Percentiles rank a stretch among this genome's conserved stretches.
phyloP scores from a whole-genome alignment of 2,329 filamentous ascomycete species.

The Fusarium avenaceum region DNA sequence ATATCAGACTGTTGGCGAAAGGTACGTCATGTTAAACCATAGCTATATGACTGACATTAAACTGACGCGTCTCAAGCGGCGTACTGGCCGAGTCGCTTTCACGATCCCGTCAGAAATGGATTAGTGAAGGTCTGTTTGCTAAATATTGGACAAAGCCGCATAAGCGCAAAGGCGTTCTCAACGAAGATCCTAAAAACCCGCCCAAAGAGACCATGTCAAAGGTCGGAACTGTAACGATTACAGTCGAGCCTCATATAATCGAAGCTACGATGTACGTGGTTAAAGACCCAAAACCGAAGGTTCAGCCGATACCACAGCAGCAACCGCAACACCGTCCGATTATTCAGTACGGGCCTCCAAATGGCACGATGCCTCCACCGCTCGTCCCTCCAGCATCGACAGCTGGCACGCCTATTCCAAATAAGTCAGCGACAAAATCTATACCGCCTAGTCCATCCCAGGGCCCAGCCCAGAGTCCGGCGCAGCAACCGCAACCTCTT shows the following conservation, averaged over 20 bases:
- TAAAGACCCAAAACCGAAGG: slow-evolving; percentile 70
- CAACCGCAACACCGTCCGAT: slow-evolving; percentile 63
- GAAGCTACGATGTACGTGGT: slow-evolving; percentile 81
- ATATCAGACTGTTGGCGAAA: slow-evolving; percentile 81
- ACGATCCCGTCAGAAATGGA: slow-evolving; percentile 80
- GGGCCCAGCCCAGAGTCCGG: slow-evolving; percentile 34
- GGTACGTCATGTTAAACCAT: slow-evolving; percentile 58
- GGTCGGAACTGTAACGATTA: slow-evolving; percentile 79
- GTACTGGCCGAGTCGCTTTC: slow-evolving; percentile 80
- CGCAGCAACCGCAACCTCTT: slow-evolving; percentile 35
- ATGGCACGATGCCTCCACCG: slow-evolving; percentile 71
- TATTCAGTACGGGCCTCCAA: slow-evolving; percentile 75
- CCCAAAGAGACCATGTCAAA: slow-evolving; percentile 79
- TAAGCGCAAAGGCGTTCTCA: slow-evolving; percentile 74
- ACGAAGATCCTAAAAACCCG: slow-evolving; percentile 75
- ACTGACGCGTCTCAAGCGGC: slow-evolving; percentile 65
- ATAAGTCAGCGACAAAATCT: slow-evolving; percentile 38
- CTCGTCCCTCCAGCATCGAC: slow-evolving; percentile 53
- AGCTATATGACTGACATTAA: slow-evolving; percentile 25
- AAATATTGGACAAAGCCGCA: slow-evolving; percentile 82
- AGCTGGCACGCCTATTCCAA: slow-evolving; percentile 40
- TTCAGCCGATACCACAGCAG: slow-evolving; percentile 54
- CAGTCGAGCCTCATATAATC: slow-evolving; percentile 83
- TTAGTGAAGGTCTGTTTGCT: slow-evolving; percentile 78
- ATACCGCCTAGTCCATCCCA: slow-evolving; percentile 41